Percentiles rank a stretch among this genome's conserved stretches.
Evolutionary conservation across 768 basidiomycete genomes (phyloP).

Genomic region (Agaricus subrufescens): DNA sequence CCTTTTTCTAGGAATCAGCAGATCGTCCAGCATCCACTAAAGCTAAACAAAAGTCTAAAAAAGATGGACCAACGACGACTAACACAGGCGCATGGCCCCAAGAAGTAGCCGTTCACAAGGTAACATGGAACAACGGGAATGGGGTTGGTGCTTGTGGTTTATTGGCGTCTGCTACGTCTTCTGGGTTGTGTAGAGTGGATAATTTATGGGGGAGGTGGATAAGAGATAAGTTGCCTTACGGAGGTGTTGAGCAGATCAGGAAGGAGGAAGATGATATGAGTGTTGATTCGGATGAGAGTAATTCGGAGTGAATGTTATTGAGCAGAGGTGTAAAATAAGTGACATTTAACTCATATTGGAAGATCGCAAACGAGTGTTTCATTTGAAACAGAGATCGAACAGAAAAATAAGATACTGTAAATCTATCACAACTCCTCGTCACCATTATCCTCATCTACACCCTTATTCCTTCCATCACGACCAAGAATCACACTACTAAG

Average conservation of each 20-base stretch:
- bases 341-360: too few relatives aligned
- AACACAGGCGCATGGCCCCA: constrained; percentile 72
- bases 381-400: too few relatives aligned
- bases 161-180: constrained; percentile 76
- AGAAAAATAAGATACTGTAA: too few relatives aligned
- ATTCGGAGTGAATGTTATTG: background rate
- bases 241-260: constrained; percentile 55
- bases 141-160: constrained; percentile 57
- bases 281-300: constrained; percentile 32
- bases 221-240: constrained; percentile 62
- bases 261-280: constrained; percentile 49
- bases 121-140: constrained; percentile 75
- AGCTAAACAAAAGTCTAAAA: constrained; percentile 18
- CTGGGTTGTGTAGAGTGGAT: constrained; percentile 85
- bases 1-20: constrained; percentile 41
- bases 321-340: background rate
- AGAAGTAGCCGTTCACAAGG: constrained; percentile 73
- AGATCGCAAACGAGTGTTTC: too few relatives aligned
- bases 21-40: constrained; percentile 38
- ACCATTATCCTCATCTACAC: too few relatives aligned
- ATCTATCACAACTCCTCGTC: too few relatives aligned
- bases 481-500: too few relatives aligned
- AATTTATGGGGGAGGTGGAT: constrained; percentile 73
- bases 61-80: background rate
- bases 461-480: too few relatives aligned